phyloP scores from a whole-genome alignment of 2,329 filamentous ascomycete genomes.

The Acrocalymma vagum region DNA sequence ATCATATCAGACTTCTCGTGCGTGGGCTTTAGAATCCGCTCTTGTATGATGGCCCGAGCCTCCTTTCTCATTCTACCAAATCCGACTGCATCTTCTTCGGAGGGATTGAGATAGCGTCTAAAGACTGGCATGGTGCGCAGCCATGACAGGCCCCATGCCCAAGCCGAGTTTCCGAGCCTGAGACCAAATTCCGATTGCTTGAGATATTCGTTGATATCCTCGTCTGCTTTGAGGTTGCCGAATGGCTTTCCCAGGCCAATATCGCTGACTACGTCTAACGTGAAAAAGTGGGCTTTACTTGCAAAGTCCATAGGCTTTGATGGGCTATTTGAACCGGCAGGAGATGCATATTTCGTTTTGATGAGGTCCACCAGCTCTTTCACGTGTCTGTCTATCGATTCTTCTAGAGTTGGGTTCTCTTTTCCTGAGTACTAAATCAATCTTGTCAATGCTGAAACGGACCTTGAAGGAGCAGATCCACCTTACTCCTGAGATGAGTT shows the following conservation, averaged over 20 bases:
- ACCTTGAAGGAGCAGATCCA: not conserved
- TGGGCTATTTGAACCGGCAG: slow-evolving; percentile 19
- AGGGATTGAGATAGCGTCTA: slow-evolving; percentile 37
- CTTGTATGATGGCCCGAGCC: slow-evolving; percentile 35
- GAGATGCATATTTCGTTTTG: slow-evolving; percentile 53
- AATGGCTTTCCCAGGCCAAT: slow-evolving; percentile 63
- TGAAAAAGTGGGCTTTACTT: slow-evolving; percentile 60
- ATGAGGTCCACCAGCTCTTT: slow-evolving; percentile 59
- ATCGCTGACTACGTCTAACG: slow-evolving; percentile 64
- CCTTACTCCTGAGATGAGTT: slow-evolving; percentile 60
- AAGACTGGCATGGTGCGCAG: slow-evolving; percentile 32
- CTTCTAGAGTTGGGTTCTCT: slow-evolving; percentile 62
- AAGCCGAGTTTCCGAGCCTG: slow-evolving; percentile 35
- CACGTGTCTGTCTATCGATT: slow-evolving; percentile 58
- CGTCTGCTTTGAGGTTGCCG: slow-evolving; percentile 60
- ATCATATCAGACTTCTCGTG: slow-evolving; percentile 62
- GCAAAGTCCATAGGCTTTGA: slow-evolving; percentile 57
- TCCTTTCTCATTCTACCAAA: slow-evolving; percentile 45
- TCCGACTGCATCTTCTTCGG: slow-evolving; percentile 45
- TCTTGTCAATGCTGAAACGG: slow-evolving; percentile 1
- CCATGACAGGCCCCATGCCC: slow-evolving; percentile 36
- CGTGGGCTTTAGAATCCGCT: slow-evolving; percentile 55
- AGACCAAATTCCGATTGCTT: slow-evolving; percentile 52
- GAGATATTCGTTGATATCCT: slow-evolving; percentile 58
- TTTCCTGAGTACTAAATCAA: slow-evolving; percentile 60